Evolutionary conservation across 164 flowering plant genomes (phyloP).

Genomic region (Houttuynia cordata): DNA sequence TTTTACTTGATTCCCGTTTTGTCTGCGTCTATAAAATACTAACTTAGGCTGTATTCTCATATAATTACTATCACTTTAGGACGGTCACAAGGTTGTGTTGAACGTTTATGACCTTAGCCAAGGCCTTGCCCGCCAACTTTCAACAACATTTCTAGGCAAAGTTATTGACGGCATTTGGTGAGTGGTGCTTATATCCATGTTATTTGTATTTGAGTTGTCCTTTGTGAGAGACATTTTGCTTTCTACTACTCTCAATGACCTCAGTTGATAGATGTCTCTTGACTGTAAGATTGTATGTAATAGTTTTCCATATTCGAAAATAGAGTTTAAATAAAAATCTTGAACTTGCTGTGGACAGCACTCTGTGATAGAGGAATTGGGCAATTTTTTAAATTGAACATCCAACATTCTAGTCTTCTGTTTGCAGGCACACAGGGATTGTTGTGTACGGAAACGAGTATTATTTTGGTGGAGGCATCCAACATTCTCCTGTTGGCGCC

Average conservation of each 20-base stretch:
- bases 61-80: constrained; percentile 26
- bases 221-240: background rate
- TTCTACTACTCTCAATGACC: too few species aligned
- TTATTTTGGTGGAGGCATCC: constrained; percentile 93
- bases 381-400: too few species aligned
- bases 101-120: constrained; percentile 86
- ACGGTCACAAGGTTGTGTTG: constrained; percentile 59
- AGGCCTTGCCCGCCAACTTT: constrained; percentile 89
- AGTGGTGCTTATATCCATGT: constrained; percentile 7
- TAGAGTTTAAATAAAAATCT: too few species aligned
- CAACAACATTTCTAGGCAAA: constrained; percentile 72
- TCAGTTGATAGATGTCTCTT: too few species aligned
- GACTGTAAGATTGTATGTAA: too few species aligned
- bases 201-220: background rate
- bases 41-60: background rate
- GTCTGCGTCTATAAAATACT: background rate
- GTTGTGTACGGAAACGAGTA: constrained; percentile 90
- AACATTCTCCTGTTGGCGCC: constrained; percentile 48
- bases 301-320: too few species aligned
- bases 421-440: constrained; percentile 89
- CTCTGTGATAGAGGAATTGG: too few species aligned
- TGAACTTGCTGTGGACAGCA: too few species aligned
- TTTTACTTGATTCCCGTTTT: background rate
- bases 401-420: too few species aligned
- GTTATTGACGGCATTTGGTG: constrained; percentile 88